Percentiles rank a stretch among this genome's conserved stretches.
Conservation (phyloP, 179 eudicot species). For the Vitellaria paradoxa region DNA sequence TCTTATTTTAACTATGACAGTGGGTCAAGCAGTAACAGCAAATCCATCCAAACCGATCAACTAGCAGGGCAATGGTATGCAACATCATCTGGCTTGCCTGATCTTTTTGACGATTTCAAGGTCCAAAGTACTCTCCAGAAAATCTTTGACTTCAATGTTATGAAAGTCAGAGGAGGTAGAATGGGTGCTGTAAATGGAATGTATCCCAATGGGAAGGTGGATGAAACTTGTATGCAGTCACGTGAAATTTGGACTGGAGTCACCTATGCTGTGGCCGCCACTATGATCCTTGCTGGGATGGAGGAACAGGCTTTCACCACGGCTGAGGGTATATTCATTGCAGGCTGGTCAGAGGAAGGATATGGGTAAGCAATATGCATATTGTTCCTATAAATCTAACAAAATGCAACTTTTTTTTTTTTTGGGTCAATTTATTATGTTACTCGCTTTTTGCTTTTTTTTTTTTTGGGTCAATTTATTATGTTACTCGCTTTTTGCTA, state of each 20-base stretch:
- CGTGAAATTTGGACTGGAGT: conserved; percentile 98
- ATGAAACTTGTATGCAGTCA: conserved; percentile 97
- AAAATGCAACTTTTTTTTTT: too few species aligned
- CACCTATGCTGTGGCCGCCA: conserved; percentile 82
- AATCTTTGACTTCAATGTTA: conserved; percentile 82
- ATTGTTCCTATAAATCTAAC: too few species aligned
- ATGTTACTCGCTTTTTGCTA: too few species aligned
- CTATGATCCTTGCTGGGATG: conserved; percentile 96
- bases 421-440: too few species aligned
- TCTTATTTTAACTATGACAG: conserved; percentile 96
- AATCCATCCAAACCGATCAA: conserved; percentile 94
- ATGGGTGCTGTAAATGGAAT: conserved; percentile 98
- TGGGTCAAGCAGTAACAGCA: conserved; percentile 92
- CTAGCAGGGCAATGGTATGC: conserved; percentile 97
- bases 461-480: too few species aligned
- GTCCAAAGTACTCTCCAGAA: conserved; percentile 74
- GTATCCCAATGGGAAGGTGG: conserved; percentile 90
- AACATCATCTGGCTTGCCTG: conserved; percentile 86
- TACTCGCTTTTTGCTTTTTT: too few species aligned
- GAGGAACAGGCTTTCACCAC: conserved; percentile 75
- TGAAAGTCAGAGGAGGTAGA: conserved; percentile 84
- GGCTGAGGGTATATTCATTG: conserved; percentile 85
- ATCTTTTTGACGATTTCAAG: conserved; percentile 66
- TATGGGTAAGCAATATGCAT: conserved; percentile 58
- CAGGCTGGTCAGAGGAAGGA: conserved; percentile 99